These are phyloP conservation scores for Rhizoclosmatium sp. DNA, from an alignment of 192 early-diverging fungal species.

Conservation along the genomic window DNA sequence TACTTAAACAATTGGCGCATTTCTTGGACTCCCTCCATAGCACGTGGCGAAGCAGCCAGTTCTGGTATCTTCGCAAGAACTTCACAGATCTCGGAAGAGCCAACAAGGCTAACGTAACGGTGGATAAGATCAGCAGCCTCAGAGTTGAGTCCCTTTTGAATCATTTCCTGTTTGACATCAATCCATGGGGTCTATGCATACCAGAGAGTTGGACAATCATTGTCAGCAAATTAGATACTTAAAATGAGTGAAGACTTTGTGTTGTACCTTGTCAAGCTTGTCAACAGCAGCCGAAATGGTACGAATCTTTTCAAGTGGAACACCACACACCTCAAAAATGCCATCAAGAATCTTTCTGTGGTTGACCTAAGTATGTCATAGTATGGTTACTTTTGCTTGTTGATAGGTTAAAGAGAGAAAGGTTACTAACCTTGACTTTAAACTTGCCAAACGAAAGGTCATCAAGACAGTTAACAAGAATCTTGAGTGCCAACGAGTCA, in stretches of 20 bases:
- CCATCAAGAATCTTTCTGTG: constrained; percentile 98
- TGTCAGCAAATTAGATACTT: too few relatives aligned
- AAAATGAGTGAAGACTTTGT: too few relatives aligned
- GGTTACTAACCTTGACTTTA: constrained; percentile 85
- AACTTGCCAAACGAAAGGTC: constrained; percentile 86
- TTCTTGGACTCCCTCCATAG: constrained; percentile 82
- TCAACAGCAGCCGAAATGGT: constrained; percentile 97
- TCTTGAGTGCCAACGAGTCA: constrained; percentile 86
- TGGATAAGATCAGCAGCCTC: constrained; percentile 91
- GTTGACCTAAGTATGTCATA: constrained; percentile 69
- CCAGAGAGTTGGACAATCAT: too few relatives aligned
- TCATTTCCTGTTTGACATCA: constrained; percentile 95
- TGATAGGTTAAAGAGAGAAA: neutral
- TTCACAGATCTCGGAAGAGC: constrained; percentile 79
- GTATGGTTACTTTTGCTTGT: too few relatives aligned
- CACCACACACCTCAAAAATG: constrained; percentile 96
- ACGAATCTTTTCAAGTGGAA: constrained; percentile 86
- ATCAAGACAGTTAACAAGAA: constrained; percentile 82
- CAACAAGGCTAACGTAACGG: constrained; percentile 76
- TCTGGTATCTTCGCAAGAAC: constrained; percentile 69
- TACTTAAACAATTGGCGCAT: constrained; percentile 87
- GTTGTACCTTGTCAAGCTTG: constrained; percentile 98
- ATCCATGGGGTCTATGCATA: constrained; percentile 94
- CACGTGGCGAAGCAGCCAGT: constrained; percentile 72
- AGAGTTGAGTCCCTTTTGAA: constrained; percentile 83